These are phyloP conservation scores for Pichia sp. DNA, from an alignment of 1,139 yeast genomes.

Conservation along the genomic window DNA sequence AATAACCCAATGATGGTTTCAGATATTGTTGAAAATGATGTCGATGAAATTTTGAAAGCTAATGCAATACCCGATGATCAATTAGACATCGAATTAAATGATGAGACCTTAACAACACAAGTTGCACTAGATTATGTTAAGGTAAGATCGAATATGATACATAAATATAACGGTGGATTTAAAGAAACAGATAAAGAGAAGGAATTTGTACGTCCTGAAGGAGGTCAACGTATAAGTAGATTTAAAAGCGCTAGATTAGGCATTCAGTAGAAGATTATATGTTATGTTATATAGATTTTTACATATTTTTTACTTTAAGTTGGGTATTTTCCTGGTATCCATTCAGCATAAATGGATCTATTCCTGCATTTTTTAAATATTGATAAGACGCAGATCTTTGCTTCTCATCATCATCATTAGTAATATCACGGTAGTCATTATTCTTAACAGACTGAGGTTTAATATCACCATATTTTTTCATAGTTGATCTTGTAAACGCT, in stretches of 20 bases:
- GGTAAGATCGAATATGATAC: constrained; percentile 47
- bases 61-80: constrained; percentile 22
- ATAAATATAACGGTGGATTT: constrained; percentile 40
- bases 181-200: constrained; percentile 41
- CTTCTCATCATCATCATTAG: constrained; percentile 6
- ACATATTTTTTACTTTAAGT: constrained; percentile 3
- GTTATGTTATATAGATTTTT: neutral
- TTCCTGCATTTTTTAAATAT: constrained; percentile 21
- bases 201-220: constrained; percentile 70
- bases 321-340: constrained; percentile 22
- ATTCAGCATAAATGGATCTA: constrained; percentile 25
- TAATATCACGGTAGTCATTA: neutral
- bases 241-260: constrained; percentile 55
- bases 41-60: constrained; percentile 14
- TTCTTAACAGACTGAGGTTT: neutral
- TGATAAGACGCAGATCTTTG: constrained; percentile 18
- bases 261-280: constrained; percentile 5
- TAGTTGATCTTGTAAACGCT: constrained; percentile 18
- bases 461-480: neutral
- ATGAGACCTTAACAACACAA: constrained; percentile 37
- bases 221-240: constrained; percentile 49
- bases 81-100: constrained; percentile 30
- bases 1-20: constrained; percentile 38
- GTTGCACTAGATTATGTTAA: constrained; percentile 52
- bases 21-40: constrained; percentile 35